These are phyloP conservation scores for Fusarium albidum DNA, from an alignment of 2,329 filamentous ascomycete genomes.

Conservation along the genomic window DNA sequence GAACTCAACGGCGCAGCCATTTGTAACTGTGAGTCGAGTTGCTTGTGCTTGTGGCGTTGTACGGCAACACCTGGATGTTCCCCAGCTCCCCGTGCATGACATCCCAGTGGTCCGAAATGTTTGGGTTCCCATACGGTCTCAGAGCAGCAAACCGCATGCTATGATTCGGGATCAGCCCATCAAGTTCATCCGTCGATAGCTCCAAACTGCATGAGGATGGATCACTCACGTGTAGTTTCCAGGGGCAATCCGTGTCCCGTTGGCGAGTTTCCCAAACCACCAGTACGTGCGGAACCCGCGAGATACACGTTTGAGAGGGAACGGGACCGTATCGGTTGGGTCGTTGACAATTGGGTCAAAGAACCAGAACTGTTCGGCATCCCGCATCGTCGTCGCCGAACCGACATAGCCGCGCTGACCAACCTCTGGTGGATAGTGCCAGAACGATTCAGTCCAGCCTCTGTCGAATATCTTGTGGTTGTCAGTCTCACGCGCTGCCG, in stretches of 20 bases:
- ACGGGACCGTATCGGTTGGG: slow-evolving; percentile 49
- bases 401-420: slow-evolving; percentile 53
- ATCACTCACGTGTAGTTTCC: slow-evolving; percentile 51
- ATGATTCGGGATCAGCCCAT: too few relatives aligned
- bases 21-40: slow-evolving; percentile 37
- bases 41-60: slow-evolving; percentile 39
- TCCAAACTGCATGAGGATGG: neutral
- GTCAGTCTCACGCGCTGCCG: neutral
- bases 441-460: slow-evolving; percentile 49
- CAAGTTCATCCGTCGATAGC: slow-evolving; percentile 24
- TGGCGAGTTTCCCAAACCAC: slow-evolving; percentile 54
- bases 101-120: slow-evolving; percentile 53
- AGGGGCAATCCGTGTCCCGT: slow-evolving; percentile 50
- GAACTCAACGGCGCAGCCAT: slow-evolving; percentile 10
- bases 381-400: slow-evolving; percentile 50
- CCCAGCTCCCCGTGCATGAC: slow-evolving; percentile 45
- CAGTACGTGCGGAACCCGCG: slow-evolving; percentile 47
- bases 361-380: slow-evolving; percentile 43
- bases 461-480: slow-evolving; percentile 47
- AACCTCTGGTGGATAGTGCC: slow-evolving; percentile 51
- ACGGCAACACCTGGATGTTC: slow-evolving; percentile 46
- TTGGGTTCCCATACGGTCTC: slow-evolving; percentile 51
- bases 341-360: slow-evolving; percentile 48
- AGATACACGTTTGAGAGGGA: slow-evolving; percentile 47
- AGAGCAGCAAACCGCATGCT: slow-evolving; percentile 53